phyloP scores from a whole-genome alignment of 306 rosid genomes.

The Arachis hypogaea region DNA sequence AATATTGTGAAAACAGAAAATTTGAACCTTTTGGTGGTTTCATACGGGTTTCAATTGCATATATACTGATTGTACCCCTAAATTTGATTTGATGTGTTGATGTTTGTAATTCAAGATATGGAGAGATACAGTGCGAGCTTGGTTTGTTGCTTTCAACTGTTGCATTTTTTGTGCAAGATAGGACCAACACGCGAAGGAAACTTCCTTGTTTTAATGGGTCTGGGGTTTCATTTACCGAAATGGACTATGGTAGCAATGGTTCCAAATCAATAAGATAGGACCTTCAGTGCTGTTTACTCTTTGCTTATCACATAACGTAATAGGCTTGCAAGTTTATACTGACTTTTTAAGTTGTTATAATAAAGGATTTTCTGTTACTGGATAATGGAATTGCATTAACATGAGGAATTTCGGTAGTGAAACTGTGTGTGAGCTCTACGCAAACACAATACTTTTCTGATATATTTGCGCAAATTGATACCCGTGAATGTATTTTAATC shows the following conservation, averaged over 20 bases:
- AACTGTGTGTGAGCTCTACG: too few species aligned
- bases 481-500: background rate
- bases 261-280: constrained; percentile 6
- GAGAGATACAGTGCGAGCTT: background rate
- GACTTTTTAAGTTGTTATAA: background rate
- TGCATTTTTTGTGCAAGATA: background rate
- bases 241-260: background rate
- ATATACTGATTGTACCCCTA: background rate
- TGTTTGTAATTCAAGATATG: background rate
- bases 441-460: too few species aligned
- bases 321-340: background rate
- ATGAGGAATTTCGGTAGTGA: background rate
- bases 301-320: background rate
- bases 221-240: constrained; percentile 8
- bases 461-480: too few species aligned
- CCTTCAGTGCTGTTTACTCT: background rate
- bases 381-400: background rate
- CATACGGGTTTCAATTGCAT: constrained; percentile 6
- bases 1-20: background rate
- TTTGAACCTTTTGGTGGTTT: constrained; percentile 15
- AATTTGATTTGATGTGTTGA: background rate
- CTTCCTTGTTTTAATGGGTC: background rate
- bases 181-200: constrained; percentile 6
- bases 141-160: background rate
- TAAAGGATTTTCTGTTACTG: background rate